These are phyloP conservation scores for Ogataea pini DNA, from an alignment of 805 yeast species.

Conservation along the genomic window DNA sequence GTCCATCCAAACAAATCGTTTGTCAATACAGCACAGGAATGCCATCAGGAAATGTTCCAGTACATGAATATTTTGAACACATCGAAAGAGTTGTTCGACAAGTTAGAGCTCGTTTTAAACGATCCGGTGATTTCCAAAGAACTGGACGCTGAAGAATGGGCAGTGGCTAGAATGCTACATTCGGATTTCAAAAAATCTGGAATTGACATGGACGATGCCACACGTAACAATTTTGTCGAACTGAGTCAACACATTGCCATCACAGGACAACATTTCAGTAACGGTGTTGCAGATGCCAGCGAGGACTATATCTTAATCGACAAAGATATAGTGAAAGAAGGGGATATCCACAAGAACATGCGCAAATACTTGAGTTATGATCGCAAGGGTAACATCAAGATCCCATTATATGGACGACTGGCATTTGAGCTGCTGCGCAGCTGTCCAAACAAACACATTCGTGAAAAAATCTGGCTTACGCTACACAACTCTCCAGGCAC, in stretches of 20 bases:
- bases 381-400: slow-evolving; percentile 42
- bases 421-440: slow-evolving; percentile 65
- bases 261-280: slow-evolving; percentile 75
- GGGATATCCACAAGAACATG: slow-evolving; percentile 27
- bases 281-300: slow-evolving; percentile 41
- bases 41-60: slow-evolving; percentile 87
- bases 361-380: slow-evolving; percentile 28
- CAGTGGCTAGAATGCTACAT: slow-evolving; percentile 77
- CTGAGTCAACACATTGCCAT: slow-evolving; percentile 79
- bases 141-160: slow-evolving; percentile 71
- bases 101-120: slow-evolving; percentile 56
- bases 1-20: slow-evolving; percentile 77
- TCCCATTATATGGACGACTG: slow-evolving; percentile 63
- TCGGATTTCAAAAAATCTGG: slow-evolving; percentile 92
- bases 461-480: slow-evolving; percentile 74
- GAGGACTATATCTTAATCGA: slow-evolving; percentile 32
- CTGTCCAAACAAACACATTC: slow-evolving; percentile 54
- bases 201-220: slow-evolving; percentile 67
- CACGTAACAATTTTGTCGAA: slow-evolving; percentile 69
- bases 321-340: slow-evolving; percentile 30
- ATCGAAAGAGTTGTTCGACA: slow-evolving; percentile 65
- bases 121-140: slow-evolving; percentile 36
- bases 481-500: slow-evolving; percentile 63
- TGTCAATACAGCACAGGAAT: slow-evolving; percentile 78
- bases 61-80: slow-evolving; percentile 93